Conservation (phyloP, 2,329 filamentous ascomycete species). For the Acrodontium crateriforme region DNA sequence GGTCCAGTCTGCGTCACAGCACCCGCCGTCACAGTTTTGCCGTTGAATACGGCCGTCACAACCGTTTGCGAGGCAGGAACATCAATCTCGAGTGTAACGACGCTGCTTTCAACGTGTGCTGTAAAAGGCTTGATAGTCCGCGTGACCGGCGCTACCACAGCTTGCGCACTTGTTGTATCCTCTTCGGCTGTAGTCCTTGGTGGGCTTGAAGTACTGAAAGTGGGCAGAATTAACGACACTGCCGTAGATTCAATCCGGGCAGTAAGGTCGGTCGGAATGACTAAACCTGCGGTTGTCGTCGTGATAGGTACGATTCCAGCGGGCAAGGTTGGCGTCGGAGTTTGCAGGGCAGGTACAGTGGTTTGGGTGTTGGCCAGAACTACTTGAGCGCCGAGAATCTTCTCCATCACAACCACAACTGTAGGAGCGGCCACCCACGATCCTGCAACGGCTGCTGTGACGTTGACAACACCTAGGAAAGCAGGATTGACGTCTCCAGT, state of each 20-base stretch:
- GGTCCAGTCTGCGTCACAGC: constrained; percentile 1
- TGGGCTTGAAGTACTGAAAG: not conserved
- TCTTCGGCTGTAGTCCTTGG: constrained; percentile 1
- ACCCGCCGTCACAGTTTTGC: constrained; percentile 5
- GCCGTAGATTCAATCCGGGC: not conserved
- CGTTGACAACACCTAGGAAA: constrained; percentile 20
- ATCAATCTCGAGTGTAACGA: constrained; percentile 4
- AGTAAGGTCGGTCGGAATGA: not conserved
- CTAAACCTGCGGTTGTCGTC: constrained; percentile 7
- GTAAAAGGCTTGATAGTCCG: constrained; percentile 4
- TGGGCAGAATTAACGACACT: not conserved
- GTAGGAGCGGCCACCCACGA: constrained; percentile 27
- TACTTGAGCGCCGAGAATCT: constrained; percentile 20
- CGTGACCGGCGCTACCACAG: not conserved
- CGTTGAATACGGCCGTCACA: constrained; percentile 5
- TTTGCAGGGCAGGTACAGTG: constrained; percentile 6
- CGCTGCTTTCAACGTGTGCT: constrained; percentile 4
- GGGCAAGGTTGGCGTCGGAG: constrained; percentile 14
- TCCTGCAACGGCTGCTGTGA: constrained; percentile 16
- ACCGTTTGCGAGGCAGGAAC: constrained; percentile 6
- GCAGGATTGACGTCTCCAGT: constrained; percentile 20
- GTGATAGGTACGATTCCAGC: constrained; percentile 5
- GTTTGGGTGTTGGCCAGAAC: constrained; percentile 4
- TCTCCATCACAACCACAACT: constrained; percentile 29
- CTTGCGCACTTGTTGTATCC: not conserved